phyloP scores from a whole-genome alignment of 768 basidiomycete species.

The Termitomyces sp. region DNA sequence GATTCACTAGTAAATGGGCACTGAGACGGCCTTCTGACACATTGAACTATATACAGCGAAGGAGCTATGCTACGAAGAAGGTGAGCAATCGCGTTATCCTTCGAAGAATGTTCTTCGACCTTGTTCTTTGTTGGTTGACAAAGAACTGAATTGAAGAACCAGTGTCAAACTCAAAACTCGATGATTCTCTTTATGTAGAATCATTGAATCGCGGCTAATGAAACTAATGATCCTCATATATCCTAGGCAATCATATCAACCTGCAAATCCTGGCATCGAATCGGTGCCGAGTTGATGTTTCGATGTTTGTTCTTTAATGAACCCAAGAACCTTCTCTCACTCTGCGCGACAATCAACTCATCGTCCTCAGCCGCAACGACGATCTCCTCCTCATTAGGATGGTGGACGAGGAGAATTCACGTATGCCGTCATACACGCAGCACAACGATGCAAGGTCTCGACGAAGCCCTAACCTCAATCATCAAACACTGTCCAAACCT shows the following conservation, averaged over 20 bases:
- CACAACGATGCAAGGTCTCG: slow-evolving; percentile 44
- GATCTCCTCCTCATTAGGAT: slow-evolving; percentile 50
- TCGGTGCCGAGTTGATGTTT: slow-evolving; percentile 66
- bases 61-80: slow-evolving; percentile 66
- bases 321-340: slow-evolving; percentile 48
- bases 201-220: neutral
- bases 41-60: slow-evolving; percentile 51
- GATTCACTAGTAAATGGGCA: slow-evolving; percentile 46
- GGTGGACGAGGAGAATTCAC: slow-evolving; percentile 75
- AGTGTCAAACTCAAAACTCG: too few relatives aligned
- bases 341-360: slow-evolving; percentile 50
- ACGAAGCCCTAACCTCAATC: slow-evolving; percentile 53
- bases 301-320: slow-evolving; percentile 66
- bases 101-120: neutral
- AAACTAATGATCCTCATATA: neutral
- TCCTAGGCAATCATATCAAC: slow-evolving; percentile 65
- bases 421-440: slow-evolving; percentile 48
- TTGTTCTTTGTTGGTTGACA: neutral
- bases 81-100: slow-evolving; percentile 28
- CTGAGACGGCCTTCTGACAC: slow-evolving; percentile 60
- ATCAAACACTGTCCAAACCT: slow-evolving; percentile 69
- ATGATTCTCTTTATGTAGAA: neutral
- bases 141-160: neutral
- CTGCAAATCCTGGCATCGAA: slow-evolving; percentile 57
- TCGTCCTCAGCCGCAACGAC: slow-evolving; percentile 32